A percentile compares a stretch with the other conserved stretches of the same genome.
Evolutionary conservation across 1,139 yeast genomes (phyloP).

Genomic region (Wickerhamomyces sp.): DNA sequence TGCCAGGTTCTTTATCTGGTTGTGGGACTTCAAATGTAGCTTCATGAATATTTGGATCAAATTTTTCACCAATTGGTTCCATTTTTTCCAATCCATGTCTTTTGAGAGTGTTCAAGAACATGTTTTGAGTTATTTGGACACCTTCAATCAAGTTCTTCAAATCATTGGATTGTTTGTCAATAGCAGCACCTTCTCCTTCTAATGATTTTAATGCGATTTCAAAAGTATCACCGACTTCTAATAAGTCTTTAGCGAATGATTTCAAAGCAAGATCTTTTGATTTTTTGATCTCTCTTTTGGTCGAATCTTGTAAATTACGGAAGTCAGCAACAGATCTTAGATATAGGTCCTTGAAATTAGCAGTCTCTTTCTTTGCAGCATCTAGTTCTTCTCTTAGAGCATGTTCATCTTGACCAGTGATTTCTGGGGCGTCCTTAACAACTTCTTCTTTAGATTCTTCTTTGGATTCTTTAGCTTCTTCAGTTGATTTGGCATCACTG

Average conservation of each 20-base stretch:
- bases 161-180: conserved; percentile 37
- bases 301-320: conserved; percentile 82
- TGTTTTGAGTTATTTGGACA: conserved; percentile 75
- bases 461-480: conserved; percentile 16
- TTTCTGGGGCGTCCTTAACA: conserved; percentile 6
- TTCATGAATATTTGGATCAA: conserved; percentile 85
- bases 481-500: conserved; percentile 19
- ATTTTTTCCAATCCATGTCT: conserved; percentile 73
- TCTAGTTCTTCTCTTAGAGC: conserved; percentile 45
- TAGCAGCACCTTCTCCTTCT: conserved; percentile 30
- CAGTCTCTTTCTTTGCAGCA: conserved; percentile 69
- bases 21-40: conserved; percentile 82
- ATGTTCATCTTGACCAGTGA: conserved; percentile 17
- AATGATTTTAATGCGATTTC: conserved; percentile 75
- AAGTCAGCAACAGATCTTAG: conserved; percentile 80
- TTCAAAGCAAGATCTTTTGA: conserved; percentile 83
- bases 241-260: conserved; percentile 80
- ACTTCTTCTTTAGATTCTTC: background rate
- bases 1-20: conserved; percentile 82
- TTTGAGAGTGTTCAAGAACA: conserved; percentile 72
- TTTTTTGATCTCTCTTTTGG: conserved; percentile 75
- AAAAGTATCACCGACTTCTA: conserved; percentile 82
- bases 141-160: conserved; percentile 74
- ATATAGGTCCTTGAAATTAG: conserved; percentile 73
- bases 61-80: conserved; percentile 72